Evolutionary conservation across 257 asterid species (phyloP).

Genomic region (Knoxia roxburghii): DNA sequence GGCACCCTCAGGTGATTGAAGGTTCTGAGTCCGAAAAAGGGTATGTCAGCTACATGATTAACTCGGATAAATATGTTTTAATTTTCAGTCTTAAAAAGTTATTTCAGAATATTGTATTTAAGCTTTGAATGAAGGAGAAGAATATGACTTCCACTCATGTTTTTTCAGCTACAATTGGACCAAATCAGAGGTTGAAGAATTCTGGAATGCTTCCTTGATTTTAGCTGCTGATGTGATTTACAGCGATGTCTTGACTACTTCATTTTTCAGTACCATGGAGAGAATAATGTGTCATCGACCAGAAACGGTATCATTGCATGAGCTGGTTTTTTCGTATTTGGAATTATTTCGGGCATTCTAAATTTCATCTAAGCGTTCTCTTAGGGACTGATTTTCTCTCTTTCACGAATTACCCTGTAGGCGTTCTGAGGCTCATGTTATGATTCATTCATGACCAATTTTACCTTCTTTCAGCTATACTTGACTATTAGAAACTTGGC

Average conservation of each 20-base stretch:
- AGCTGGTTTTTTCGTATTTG: neutral
- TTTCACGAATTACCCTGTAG: slow-evolving; percentile 2
- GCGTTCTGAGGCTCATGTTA: neutral
- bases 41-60: slow-evolving; percentile 18
- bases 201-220: slow-evolving; percentile 63
- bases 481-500: neutral
- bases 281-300: slow-evolving; percentile 51
- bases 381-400: neutral
- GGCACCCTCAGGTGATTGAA: slow-evolving; percentile 51
- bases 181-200: slow-evolving; percentile 56
- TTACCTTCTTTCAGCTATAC: neutral
- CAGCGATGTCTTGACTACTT: slow-evolving; percentile 72
- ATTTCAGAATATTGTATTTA: too few relatives aligned
- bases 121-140: neutral
- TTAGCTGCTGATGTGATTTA: slow-evolving; percentile 96
- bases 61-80: neutral
- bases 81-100: too few relatives aligned
- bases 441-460: neutral
- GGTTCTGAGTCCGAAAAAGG: slow-evolving; percentile 37
- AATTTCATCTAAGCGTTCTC: neutral
- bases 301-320: slow-evolving; percentile 49
- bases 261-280: slow-evolving; percentile 54
- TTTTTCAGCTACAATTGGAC: slow-evolving; percentile 65
- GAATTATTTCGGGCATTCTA: neutral
- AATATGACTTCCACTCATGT: neutral